These are phyloP conservation scores for Dictyostelium discoideum DNA, from an alignment of 78 protist species.

Conservation along the genomic window dicty_2.7 NC_007090.3:4956501-4957000, in stretches of 20 bases:
- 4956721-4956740: background rate
- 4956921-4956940: constrained; percentile 60
- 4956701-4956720: background rate
- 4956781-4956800: constrained; percentile 63
- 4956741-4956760: constrained; percentile 59
- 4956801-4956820: constrained; percentile 72
- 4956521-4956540: no score
- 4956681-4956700: constrained; percentile 30
- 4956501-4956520: constrained; percentile 42
- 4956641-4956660: constrained; percentile 56
- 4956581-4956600: constrained; percentile 57
- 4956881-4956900: background rate
- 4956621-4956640: constrained; percentile 29
- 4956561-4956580: constrained; percentile 39
- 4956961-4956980: constrained; percentile 21
- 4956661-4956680: constrained; percentile 63
- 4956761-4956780: constrained; percentile 21
- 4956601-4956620: background rate
- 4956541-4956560: background rate
- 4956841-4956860: background rate
- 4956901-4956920: background rate
- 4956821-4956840: constrained; percentile 18
- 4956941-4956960: constrained; percentile 26
- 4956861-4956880: background rate
- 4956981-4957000: constrained; percentile 72